Percentiles rank a stretch among this genome's conserved stretches.
Conservation (phyloP, 441 rosid genomes). For the Euphorbia schlechtendalii region DNA sequence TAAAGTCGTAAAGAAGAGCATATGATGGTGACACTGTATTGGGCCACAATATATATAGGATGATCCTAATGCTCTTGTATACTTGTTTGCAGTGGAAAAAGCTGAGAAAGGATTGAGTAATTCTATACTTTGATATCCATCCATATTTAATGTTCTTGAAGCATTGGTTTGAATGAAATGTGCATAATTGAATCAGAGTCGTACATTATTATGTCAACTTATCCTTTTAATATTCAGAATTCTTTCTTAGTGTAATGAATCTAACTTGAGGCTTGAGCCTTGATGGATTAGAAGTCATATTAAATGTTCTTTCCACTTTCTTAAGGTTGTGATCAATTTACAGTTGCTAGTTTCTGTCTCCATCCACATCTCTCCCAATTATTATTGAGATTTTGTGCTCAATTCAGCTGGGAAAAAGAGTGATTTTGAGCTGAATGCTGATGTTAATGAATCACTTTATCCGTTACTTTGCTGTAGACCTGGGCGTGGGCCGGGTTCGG, state of each 20-base stretch:
- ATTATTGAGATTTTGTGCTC: conserved; percentile 1
- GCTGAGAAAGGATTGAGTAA: neutral
- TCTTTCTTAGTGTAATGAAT: neutral
- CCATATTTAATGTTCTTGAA: neutral
- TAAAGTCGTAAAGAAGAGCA: conserved; percentile 5
- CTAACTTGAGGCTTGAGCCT: neutral
- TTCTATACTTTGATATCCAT: neutral
- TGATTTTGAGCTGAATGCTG: neutral
- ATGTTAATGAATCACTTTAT: neutral
- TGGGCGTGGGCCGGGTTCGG: no score
- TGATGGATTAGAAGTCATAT: neutral
- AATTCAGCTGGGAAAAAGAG: neutral
- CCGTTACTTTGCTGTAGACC: no score
- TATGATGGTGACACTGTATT: neutral
- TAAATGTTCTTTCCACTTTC: neutral
- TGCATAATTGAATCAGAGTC: neutral
- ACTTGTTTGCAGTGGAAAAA: no score
- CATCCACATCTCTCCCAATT: neutral
- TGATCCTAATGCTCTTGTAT: no score
- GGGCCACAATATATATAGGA: neutral
- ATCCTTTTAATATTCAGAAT: neutral
- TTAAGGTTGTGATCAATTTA: neutral
- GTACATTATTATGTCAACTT: neutral
- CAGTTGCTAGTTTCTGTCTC: neutral
- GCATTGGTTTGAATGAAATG: neutral